Conservation (phyloP, 345 rosid genomes). For the Populus nigra region DNA sequence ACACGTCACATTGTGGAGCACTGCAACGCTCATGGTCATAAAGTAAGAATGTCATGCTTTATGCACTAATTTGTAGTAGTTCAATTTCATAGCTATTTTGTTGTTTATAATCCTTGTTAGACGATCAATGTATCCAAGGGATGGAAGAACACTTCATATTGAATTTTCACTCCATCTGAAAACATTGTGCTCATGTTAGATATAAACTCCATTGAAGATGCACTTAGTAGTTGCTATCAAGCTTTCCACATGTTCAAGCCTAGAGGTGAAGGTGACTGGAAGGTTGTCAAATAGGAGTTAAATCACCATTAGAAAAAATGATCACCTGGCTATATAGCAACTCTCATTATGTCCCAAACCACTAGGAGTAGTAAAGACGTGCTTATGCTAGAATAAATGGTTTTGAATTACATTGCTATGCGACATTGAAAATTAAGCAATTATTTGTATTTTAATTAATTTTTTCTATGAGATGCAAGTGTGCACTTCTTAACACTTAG, state of each 20-base stretch:
- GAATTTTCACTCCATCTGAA: too few species aligned
- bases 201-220: too few species aligned
- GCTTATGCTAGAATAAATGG: neutral
- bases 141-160: too few species aligned
- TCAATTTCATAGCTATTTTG: neutral
- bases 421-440: neutral
- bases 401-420: too few species aligned
- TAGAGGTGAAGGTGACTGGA: neutral
- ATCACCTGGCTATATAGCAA: neutral
- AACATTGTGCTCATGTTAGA: too few species aligned
- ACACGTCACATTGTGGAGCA: constrained; percentile 92
- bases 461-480: neutral
- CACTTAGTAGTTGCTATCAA: too few species aligned
- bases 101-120: neutral
- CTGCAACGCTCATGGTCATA: constrained; percentile 88
- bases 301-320: neutral
- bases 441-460: neutral
- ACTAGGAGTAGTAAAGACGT: neutral
- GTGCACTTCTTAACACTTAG: neutral
- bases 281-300: neutral
- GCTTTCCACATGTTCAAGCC: neutral
- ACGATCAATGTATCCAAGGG: neutral
- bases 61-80: neutral
- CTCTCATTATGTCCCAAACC: neutral
- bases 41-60: constrained; percentile 40